phyloP scores from a whole-genome alignment of 352 stramenopile species.

The Phytophthora niederhauseri region DNA sequence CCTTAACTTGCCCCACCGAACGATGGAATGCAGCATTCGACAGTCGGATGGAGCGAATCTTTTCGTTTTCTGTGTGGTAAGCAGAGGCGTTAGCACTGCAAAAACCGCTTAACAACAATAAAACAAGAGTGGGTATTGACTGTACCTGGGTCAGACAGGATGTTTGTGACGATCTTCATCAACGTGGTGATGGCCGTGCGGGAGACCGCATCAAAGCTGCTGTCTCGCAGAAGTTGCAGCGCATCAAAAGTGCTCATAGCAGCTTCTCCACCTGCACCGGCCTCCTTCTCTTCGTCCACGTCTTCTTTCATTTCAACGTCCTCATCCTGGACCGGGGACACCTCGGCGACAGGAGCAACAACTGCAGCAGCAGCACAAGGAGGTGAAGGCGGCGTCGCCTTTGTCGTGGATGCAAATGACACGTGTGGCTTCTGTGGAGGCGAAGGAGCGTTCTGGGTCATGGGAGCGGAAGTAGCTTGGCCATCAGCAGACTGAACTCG shows the following conservation, averaged over 20 bases:
- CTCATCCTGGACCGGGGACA: slow-evolving; percentile 10
- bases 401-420: slow-evolving; percentile 17
- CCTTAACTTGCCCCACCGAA: slow-evolving; percentile 65
- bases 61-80: slow-evolving; percentile 68
- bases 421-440: slow-evolving; percentile 18
- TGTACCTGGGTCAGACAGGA: slow-evolving; percentile 81
- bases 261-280: not conserved
- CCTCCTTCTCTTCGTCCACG: slow-evolving; percentile 1
- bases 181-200: slow-evolving; percentile 64
- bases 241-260: slow-evolving; percentile 60
- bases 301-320: slow-evolving; percentile 65
- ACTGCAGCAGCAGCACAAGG: slow-evolving; percentile 1
- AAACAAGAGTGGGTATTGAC: slow-evolving; percentile 47
- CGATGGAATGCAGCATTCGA: slow-evolving; percentile 78
- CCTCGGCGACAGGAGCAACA: not conserved
- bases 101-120: too few species aligned
- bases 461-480: slow-evolving; percentile 6
- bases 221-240: slow-evolving; percentile 75
- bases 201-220: slow-evolving; percentile 78
- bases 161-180: slow-evolving; percentile 89
- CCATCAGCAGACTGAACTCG: slow-evolving; percentile 51
- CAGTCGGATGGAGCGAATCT: slow-evolving; percentile 82
- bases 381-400: not conserved
- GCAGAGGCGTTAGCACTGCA: not conserved
- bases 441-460: not conserved